phyloP scores from a whole-genome alignment of 2,329 filamentous ascomycete species.

The Diaporthe sp. region DNA sequence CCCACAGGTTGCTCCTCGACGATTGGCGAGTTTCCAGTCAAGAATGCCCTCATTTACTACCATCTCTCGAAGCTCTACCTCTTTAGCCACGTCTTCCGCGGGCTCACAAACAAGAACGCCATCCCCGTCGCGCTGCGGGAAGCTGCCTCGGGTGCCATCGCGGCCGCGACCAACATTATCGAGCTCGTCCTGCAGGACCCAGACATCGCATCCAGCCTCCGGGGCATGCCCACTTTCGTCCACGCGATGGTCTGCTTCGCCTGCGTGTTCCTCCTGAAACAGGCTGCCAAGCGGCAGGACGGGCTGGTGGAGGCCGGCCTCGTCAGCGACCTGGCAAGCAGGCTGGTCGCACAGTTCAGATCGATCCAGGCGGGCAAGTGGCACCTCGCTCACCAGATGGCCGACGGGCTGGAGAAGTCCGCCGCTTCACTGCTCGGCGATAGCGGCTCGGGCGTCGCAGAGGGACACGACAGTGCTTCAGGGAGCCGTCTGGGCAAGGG shows the following conservation, averaged over 20 bases:
- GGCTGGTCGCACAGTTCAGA: conserved; percentile 52
- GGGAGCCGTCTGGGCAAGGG: not conserved
- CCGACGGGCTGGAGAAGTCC: conserved; percentile 52
- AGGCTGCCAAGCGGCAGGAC: conserved; percentile 51
- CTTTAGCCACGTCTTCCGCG: conserved; percentile 44
- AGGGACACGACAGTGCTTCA: no score
- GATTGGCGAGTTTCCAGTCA: conserved; percentile 45
- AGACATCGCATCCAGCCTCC: conserved; percentile 45
- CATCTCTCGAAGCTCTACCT: conserved; percentile 46
- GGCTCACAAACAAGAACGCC: conserved; percentile 31
- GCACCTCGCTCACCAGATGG: conserved; percentile 59
- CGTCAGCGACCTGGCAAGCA: conserved; percentile 50
- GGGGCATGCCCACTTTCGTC: conserved; percentile 61
- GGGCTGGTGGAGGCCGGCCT: conserved; percentile 49
- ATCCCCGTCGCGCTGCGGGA: conserved; percentile 32
- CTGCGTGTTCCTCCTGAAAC: conserved; percentile 61
- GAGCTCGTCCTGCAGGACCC: conserved; percentile 48
- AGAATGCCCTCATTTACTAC: conserved; percentile 45
- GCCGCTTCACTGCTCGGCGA: not conserved
- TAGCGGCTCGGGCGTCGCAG: not conserved
- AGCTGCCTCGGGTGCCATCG: conserved; percentile 33
- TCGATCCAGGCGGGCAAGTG: conserved; percentile 53
- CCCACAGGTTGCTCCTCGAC: conserved; percentile 19
- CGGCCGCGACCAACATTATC: conserved; percentile 50
- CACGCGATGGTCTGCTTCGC: conserved; percentile 65